Evolutionary conservation across 2,329 filamentous ascomycete species (phyloP).

Genomic region (Paraphoma sp.): DNA sequence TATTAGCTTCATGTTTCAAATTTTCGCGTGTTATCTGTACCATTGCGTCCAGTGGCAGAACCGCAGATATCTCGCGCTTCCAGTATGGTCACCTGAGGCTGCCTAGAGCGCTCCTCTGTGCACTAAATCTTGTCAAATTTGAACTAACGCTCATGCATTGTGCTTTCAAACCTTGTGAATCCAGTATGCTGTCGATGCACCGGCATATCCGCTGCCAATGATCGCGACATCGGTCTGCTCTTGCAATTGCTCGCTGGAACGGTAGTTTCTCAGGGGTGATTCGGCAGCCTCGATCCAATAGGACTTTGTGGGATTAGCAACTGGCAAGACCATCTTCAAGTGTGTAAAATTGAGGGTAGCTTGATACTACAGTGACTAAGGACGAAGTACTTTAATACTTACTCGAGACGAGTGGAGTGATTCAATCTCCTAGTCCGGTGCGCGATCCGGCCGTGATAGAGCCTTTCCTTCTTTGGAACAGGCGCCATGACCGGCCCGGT

Average conservation of each 20-base stretch:
- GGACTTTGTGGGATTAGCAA: constrained; percentile 12
- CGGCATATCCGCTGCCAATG: constrained; percentile 18
- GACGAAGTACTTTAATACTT: not conserved
- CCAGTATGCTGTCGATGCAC: constrained; percentile 17
- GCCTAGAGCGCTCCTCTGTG: constrained; percentile 8
- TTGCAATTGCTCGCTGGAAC: constrained; percentile 12
- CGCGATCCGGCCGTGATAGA: not conserved
- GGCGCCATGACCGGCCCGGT: not conserved
- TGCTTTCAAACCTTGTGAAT: constrained; percentile 14
- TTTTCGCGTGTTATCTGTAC: not conserved
- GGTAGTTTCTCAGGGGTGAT: constrained; percentile 12
- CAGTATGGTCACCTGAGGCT: constrained; percentile 16
- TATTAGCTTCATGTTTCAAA: not conserved
- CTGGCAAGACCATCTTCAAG: constrained; percentile 11
- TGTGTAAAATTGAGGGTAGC: not conserved
- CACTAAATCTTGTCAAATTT: constrained; percentile 9
- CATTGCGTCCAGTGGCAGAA: constrained; percentile 16
- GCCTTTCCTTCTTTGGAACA: not conserved
- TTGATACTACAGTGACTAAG: not conserved
- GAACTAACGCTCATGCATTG: not conserved
- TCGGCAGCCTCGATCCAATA: constrained; percentile 19
- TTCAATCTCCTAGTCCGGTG: not conserved
- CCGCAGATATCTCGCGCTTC: constrained; percentile 17
- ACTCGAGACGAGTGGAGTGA: not conserved
- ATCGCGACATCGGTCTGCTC: constrained; percentile 17